Evolutionary conservation across 2,329 filamentous ascomycete species (phyloP), one percentile per base, ranked within the genome.

Genomic region (Hymenoscyphus fructigenus): DNA sequence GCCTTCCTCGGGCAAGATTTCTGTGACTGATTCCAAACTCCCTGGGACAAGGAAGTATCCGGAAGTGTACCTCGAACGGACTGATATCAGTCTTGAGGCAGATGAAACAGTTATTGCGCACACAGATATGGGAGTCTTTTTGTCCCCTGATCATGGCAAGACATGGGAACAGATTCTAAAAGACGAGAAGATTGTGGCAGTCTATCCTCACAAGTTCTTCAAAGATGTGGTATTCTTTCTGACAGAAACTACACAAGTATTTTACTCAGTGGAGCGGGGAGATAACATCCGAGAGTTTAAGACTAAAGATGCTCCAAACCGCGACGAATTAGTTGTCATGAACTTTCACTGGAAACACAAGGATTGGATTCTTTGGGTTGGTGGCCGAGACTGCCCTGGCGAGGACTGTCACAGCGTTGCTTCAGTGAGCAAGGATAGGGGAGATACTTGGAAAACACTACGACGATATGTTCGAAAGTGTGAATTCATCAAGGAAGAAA

Each of bases 281-380:
- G 81, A 87, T 50, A 88, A 82, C 68, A 90, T 95, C 70, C 85
- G 91, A 75, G 83, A 81, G 59, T 96, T 97, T 77, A 78, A 91
- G 65, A 87, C 89, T 2, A 91, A 89, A 0, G 81, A 85, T 53
- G 84, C 84, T 68, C 77, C 77, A 69, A 70, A 80, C 57, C 66
- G 69, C 1, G 69, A 74, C 3, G 74, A 74, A 5, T 71, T 81
- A 4, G 83, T 86, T 20, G 83, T 93, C 53, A 77, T 91, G 70
- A 82, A 83, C 41, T 99, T 99, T 79, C 95, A 99, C 73, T 91
- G 93, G 0, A 87, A 90, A 70, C 86, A 90, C 72, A 90, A 89
- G 75, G 91, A 97, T 73, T 97, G 93, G 92, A 82, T 98, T 55
- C 91, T 99, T 67, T 98, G 93, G 93, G 87, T 90, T 59, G 94